Evolutionary conservation across 2,329 filamentous ascomycete species (phyloP).

Genomic region (Verruconis gallopava): DNA sequence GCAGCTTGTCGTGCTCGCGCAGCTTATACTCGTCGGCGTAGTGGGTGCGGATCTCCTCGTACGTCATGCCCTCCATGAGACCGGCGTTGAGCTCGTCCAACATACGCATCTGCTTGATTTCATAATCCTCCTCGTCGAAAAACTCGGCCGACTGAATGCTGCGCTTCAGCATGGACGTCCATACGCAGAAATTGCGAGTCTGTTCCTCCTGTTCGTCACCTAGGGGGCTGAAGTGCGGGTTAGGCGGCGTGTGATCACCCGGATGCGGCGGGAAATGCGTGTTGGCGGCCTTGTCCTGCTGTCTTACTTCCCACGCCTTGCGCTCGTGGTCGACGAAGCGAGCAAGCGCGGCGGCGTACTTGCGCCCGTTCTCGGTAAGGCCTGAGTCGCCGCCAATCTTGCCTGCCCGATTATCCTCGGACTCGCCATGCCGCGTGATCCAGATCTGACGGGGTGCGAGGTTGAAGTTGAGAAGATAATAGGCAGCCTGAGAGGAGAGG

Average conservation of each 20-base stretch:
- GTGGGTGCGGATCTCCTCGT: conserved; percentile 71
- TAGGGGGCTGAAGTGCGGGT: conserved; percentile 61
- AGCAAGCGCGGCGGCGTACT: conserved; percentile 68
- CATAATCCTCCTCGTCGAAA: conserved; percentile 92
- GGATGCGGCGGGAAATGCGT: conserved; percentile 80
- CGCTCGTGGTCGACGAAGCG: conserved; percentile 74
- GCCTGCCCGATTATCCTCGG: conserved; percentile 70
- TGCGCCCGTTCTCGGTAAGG: conserved; percentile 65
- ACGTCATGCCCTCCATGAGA: conserved; percentile 87
- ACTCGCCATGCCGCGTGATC: conserved; percentile 94
- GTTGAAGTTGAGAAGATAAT: conserved; percentile 94
- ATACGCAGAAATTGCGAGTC: conserved; percentile 90
- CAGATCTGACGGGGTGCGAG: conserved; percentile 90
- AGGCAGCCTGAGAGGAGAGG: conserved; percentile 80
- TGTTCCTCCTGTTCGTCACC: conserved; percentile 39
- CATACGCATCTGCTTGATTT: conserved; percentile 96
- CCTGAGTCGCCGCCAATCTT: conserved; percentile 86
- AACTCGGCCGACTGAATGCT: conserved; percentile 77
- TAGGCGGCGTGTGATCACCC: conserved; percentile 87
- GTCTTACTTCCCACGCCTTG: conserved; percentile 67
- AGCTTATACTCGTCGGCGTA: conserved; percentile 71
- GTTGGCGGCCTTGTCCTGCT: conserved; percentile 62
- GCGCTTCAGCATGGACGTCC: conserved; percentile 93
- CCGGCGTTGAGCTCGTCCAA: conserved; percentile 93
- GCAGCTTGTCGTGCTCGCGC: conserved; percentile 74